Conservation (phyloP, 2,329 filamentous ascomycete species). For the Emergomyces pasteurianus region DNA sequence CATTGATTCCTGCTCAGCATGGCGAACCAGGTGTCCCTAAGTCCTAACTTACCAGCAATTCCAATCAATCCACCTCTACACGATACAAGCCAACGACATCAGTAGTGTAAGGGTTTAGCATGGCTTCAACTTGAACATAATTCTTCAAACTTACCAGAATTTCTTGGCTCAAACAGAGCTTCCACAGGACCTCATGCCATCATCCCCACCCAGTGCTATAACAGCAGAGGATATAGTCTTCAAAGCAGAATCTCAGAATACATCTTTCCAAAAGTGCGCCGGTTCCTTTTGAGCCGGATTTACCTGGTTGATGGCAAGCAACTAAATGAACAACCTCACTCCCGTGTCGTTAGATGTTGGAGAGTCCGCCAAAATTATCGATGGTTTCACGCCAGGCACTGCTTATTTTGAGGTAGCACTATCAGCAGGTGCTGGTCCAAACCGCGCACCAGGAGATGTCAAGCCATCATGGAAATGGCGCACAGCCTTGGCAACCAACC, state of each 20-base stretch:
- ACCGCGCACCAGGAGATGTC: background rate
- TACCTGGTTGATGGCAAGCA: background rate
- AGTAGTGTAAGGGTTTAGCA: background rate
- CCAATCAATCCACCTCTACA: background rate
- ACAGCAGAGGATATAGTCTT: background rate
- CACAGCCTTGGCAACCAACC: background rate
- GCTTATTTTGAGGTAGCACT: background rate
- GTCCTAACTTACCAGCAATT: background rate
- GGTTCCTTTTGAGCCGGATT: background rate
- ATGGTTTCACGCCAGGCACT: background rate
- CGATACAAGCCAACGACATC: background rate
- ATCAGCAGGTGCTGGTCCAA: background rate
- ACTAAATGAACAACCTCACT: background rate
- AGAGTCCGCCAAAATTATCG: background rate
- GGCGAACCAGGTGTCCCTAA: background rate
- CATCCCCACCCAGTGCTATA: background rate
- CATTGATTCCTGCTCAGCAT: background rate
- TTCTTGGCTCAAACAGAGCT: background rate
- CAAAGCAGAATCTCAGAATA: background rate
- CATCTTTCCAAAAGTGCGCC: background rate
- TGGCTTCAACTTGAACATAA: background rate
- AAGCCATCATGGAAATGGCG: constrained; percentile 1
- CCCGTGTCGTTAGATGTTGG: background rate
- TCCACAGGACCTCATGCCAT: background rate
- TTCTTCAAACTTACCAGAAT: background rate